Evolutionary conservation across 768 basidiomycete genomes (phyloP), one percentile per base, ranked within the genome.

Genomic region (Boletus subparvulus): DNA sequence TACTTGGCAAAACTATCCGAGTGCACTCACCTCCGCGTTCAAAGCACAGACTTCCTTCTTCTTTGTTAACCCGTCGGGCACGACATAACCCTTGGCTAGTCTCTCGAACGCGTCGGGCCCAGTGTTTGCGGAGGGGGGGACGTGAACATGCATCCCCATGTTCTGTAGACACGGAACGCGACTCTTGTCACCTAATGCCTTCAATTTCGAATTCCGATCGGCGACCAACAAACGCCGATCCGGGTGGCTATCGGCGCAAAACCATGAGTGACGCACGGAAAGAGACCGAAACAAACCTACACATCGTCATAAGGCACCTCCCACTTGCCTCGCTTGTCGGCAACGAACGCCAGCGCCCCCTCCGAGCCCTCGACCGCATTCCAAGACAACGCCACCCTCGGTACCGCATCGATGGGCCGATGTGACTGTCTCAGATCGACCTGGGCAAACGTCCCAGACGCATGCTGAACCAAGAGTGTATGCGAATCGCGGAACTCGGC

Each of bases 271-370:
- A 19, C 17, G 9, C n/a, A 39, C 14, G 3, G 26, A 35, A 17
- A 36, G 21, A 40, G 26, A 55, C 42, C 8, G 19, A 32, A 12
- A 16, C n/a, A 13, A 16, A 73, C 85, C 51, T 64, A 91, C 91
- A 86, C 63, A 63, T 94, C 92, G 60, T 94, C 92, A 56, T 88
- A 93, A 3, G 92, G 92, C 3, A 86, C 67, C 62, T 92, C 88
- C 78, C 82, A 85, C 39, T 67, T 67, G 6, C 65, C 59, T 41
- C 73, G 74, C n/a, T 70, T 73, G 50, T 88, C 88, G 2, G 81
- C 69, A 12, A 87, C 84, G 61, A 93, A 92, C 7, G 84, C 75
- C 43, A 94, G 67, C 3, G 83, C 77, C 4, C 89, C 88, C 1
- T 71, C 62, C 13, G 78, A 71, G 17, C 66, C 55, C 28, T 55